Base-by-base conservation (phyloP, 176 grass and related monocot species). In the Zizania latifolia region DNA sequence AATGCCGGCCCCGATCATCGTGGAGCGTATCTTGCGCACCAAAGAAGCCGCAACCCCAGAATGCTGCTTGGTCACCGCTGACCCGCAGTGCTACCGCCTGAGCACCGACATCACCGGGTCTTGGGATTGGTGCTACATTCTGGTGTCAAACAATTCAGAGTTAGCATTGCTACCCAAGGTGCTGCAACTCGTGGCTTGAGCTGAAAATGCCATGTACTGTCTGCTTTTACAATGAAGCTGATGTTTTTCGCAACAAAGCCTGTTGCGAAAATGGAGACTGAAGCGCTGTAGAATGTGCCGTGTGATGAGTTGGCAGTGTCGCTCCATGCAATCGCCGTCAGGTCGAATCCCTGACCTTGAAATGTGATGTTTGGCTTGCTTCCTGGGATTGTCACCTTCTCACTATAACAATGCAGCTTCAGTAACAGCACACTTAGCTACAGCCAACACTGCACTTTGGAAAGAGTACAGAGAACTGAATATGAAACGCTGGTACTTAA, bases 11-110 rank as follows among this genome's bases (percentile, higher is more conserved):
- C 23, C 58, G 53, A 26, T 93, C 93, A 2, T 97, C 93, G n/a
- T 93, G 93, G 24, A 97, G 85, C 3, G 93, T 93, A 24, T 97
- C 93, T 74, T 97, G 93, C 0, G 93, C 90, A 12, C 93, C 93
- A 9, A 97, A 97, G 62, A 93, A 97, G 17, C 85, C 90, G 0
- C 93, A 93, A 4, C 93, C 93, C 93, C 93, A 97, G 74, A 93
- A 97, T 0, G 90, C 90, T 0, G 90, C 85, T 38, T 89, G 82
- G 77, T 97, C 90, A 6, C 80, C 85, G 0, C 75, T 66, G 27
- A 97, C 66, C 81, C 93, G 88, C 35, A 93, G 81, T 0, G 93
- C 93, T 30, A 93, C 77, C 1, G 87, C 93, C 50, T 97, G 93
- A 51, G 84, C 90, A 19, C 86, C 87, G 1, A 75, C 50, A 50